Evolutionary conservation across 176 grass and related monocot genomes (phyloP), one percentile per base, ranked within the genome.

Genomic region (Puccinellia tenuiflora): DNA sequence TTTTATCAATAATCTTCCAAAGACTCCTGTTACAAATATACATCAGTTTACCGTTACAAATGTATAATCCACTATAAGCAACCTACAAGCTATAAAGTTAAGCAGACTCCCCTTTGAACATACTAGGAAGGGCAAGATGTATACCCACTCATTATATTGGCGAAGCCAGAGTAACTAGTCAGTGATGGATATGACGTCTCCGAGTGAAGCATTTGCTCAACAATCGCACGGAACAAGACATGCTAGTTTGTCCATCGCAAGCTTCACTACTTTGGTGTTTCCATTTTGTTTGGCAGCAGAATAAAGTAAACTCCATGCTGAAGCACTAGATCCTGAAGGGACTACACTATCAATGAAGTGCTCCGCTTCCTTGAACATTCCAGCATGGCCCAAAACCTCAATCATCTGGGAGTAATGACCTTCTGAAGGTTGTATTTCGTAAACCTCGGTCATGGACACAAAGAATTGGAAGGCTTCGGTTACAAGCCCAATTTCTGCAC

Each of bases 341-440:
- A 94, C 80, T 10, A 88, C 88, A 29, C 75, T 88, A 24, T 88
- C 79, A 39, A 94, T 86, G 63, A 94, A 94, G 77, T 94, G 92
- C 75, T 90, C 75, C 71, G 92, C 92, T 76, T 94, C 92, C 84
- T 85, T 88, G 74, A 90, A 85, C 88, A 94, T 94, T n/a, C 88
- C 92, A 31, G 82, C 86, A 26, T 77, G 75, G 24, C 88, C 75
- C 75, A 94, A 83, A 29, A 86, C 68, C 77, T 91, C 69, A 39
- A 91, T 90, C 77, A 94, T 84, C 69, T 79, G 51, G 62, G 46
- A 80, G 81, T 88, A 88, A 63, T 94, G 92, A 33, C 68, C 83
- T 46, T 69, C 54, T 9, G 79, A 86, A 54, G 92, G 88, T n/a
- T 81, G 56, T 66, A 91, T 81, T 40, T 84, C 86, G 65, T 94